Percentiles rank a stretch among this genome's conserved stretches.
Evolutionary conservation across 1,284 basidiomycete genomes (phyloP).

Genomic region (Takashimella koratensis): DNA sequence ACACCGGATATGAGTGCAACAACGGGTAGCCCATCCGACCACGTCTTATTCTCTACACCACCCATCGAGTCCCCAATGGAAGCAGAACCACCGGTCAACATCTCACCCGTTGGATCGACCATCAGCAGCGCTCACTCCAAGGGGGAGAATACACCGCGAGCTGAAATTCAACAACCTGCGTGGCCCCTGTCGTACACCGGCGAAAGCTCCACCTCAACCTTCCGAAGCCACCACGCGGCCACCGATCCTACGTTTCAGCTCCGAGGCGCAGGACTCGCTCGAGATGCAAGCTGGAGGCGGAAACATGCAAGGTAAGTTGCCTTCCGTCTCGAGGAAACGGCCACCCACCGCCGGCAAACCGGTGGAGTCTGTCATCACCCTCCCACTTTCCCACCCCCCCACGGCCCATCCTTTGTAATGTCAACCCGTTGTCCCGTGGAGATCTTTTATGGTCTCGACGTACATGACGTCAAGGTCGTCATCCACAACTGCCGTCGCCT

Average conservation of each 20-base stretch:
- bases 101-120: constrained; percentile 21
- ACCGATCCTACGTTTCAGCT: neutral
- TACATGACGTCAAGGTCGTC: neutral
- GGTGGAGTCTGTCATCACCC: neutral
- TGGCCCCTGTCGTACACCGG: constrained; percentile 18
- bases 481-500: too few species aligned
- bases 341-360: neutral
- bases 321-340: neutral
- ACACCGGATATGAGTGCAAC: neutral
- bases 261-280: constrained; percentile 6
- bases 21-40: neutral
- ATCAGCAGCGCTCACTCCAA: constrained; percentile 23
- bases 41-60: neutral
- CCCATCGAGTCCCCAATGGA: neutral
- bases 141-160: constrained; percentile 28
- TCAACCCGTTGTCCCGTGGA: neutral
- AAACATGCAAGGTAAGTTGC: constrained; percentile 39
- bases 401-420: neutral
- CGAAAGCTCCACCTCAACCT: neutral
- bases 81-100: neutral
- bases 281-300: constrained; percentile 27
- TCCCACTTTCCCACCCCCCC: neutral
- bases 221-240: neutral
- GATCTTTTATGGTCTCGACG: neutral
- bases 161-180: constrained; percentile 21